Conservation (phyloP, 2,329 filamentous ascomycete species). For the Alternaria sp. region DNA sequence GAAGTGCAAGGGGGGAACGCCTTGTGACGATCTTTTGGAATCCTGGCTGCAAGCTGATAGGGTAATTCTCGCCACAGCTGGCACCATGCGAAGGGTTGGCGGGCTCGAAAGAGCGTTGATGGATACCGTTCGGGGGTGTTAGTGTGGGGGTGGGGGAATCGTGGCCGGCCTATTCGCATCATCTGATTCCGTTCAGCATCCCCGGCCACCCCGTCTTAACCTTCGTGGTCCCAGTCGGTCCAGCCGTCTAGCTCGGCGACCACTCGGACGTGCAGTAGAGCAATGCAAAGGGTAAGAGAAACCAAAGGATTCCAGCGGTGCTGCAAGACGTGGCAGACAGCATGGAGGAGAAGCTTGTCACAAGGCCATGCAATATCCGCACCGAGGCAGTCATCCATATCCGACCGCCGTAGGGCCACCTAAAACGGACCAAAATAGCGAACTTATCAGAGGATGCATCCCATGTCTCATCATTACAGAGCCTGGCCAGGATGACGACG, state of each 20-base stretch:
- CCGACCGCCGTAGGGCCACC: constrained; percentile 10
- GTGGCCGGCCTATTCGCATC: constrained; percentile 35
- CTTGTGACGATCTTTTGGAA: constrained; percentile 48
- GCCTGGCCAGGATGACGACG: constrained; percentile 14
- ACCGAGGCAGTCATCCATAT: constrained; percentile 22
- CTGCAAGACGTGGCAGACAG: constrained; percentile 45
- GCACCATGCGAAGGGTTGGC: constrained; percentile 42
- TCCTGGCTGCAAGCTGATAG: constrained; percentile 35
- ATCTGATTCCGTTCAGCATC: constrained; percentile 43
- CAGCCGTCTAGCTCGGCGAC: constrained; percentile 14
- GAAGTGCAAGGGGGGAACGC: constrained; percentile 38
- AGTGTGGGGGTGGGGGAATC: constrained; percentile 49
- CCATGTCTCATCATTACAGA: constrained; percentile 18
- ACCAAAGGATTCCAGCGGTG: constrained; percentile 17
- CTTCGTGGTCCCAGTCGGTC: constrained; percentile 41
- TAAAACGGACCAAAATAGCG: constrained; percentile 4
- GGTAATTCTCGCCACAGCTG: constrained; percentile 39
- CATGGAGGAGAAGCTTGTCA: constrained; percentile 27
- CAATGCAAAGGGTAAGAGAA: constrained; percentile 33
- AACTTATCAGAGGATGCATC: background rate
- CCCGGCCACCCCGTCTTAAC: constrained; percentile 24
- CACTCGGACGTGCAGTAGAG: constrained; percentile 22
- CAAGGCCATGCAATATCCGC: constrained; percentile 37
- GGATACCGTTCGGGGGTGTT: constrained; percentile 38
- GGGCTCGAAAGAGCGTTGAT: constrained; percentile 42